phyloP scores from a whole-genome alignment of 2,329 filamentous ascomycete species.

The Stagonosporopsis vannaccii region DNA sequence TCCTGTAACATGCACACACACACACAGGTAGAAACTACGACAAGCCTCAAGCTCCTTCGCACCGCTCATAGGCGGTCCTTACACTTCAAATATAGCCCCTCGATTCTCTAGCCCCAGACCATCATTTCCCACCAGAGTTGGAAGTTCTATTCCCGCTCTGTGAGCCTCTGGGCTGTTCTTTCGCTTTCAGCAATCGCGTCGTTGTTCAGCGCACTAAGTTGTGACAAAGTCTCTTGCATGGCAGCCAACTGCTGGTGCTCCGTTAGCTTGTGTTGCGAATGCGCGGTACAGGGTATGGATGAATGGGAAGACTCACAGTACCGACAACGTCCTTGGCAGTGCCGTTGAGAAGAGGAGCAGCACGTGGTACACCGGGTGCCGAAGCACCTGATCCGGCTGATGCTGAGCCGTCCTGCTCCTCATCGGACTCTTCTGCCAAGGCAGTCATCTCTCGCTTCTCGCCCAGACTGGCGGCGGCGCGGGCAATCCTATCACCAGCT shows the following conservation, averaged over 20 bases:
- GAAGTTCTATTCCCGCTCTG: constrained; percentile 36
- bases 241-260: constrained; percentile 49
- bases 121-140: constrained; percentile 21
- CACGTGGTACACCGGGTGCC: constrained; percentile 7
- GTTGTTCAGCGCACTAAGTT: constrained; percentile 47
- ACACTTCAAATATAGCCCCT: not conserved
- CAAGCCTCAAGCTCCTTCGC: not conserved
- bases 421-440: constrained; percentile 42
- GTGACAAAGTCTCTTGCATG: constrained; percentile 47
- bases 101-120: constrained; percentile 9
- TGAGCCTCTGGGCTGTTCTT: constrained; percentile 40
- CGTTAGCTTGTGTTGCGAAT: constrained; percentile 28
- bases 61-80: not conserved
- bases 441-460: constrained; percentile 44
- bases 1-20: constrained; percentile 1
- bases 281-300: not conserved
- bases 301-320: constrained; percentile 40
- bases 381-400: not conserved
- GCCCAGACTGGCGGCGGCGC: constrained; percentile 45
- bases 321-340: constrained; percentile 38
- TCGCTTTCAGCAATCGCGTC: constrained; percentile 46
- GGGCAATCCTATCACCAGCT: constrained; percentile 46
- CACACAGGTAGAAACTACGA: constrained; percentile 1
- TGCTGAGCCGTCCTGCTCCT: constrained; percentile 14
- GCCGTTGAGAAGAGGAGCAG: constrained; percentile 15